These are phyloP conservation scores for Populus pruinosa DNA, from an alignment of 345 rosid species.

Conservation along the genomic window DNA sequence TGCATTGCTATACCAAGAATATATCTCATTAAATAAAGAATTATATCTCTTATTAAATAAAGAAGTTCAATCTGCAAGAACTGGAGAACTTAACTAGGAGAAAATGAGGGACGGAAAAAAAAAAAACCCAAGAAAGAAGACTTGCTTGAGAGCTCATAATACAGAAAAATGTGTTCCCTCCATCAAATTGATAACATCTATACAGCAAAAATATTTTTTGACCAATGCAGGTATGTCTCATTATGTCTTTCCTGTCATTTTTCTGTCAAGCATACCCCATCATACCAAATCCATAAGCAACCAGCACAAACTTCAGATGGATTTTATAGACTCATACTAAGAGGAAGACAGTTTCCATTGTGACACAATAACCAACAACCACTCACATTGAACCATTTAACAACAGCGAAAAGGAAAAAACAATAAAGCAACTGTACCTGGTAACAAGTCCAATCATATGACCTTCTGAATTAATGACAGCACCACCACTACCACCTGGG, in stretches of 20 bases:
- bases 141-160: not conserved
- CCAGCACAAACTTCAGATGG: not conserved
- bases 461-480: conserved; percentile 72
- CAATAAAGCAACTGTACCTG: conserved; percentile 40
- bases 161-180: not conserved
- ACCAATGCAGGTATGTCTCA: not conserved
- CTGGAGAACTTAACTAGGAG: not conserved
- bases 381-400: not conserved
- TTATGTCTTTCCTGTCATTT: not conserved
- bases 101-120: not conserved
- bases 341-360: not conserved
- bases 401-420: not conserved
- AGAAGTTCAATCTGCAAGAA: conserved; percentile 5
- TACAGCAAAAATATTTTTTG: not conserved
- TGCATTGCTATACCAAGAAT: conserved; percentile 64
- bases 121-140: not conserved
- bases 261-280: not conserved
- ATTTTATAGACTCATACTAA: not conserved
- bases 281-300: not conserved
- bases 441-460: conserved; percentile 90
- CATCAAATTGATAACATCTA: not conserved
- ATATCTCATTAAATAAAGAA: conserved; percentile 7
- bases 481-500: conserved; percentile 96
- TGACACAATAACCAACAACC: not conserved
- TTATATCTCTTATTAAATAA: conserved; percentile 9